Conservation (phyloP, 2,329 filamentous ascomycete species). For the Penicillium sp. region DNA sequence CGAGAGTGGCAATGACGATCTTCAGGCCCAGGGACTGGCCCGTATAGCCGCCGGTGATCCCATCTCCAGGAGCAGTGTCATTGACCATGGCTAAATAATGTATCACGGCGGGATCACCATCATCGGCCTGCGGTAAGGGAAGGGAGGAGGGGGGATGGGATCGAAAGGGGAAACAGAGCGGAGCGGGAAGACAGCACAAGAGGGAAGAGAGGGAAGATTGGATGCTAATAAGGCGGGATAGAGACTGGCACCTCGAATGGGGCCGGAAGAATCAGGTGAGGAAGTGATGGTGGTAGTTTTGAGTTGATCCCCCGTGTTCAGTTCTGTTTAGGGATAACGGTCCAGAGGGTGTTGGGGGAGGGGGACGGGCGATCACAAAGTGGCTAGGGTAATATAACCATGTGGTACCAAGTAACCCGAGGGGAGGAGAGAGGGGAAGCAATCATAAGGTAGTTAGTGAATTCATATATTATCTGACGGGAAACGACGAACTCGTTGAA, state of each 20-base stretch:
- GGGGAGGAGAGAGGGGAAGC: not conserved
- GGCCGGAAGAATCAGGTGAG: slow-evolving; percentile 7
- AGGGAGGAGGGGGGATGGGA: slow-evolving; percentile 8
- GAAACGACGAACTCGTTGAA: not conserved
- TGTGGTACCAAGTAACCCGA: not conserved
- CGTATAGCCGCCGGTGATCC: slow-evolving; percentile 44
- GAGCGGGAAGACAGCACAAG: slow-evolving; percentile 3
- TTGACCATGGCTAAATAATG: slow-evolving; percentile 29
- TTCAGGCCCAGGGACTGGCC: slow-evolving; percentile 42
- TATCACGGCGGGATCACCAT: slow-evolving; percentile 14
- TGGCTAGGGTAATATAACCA: not conserved
- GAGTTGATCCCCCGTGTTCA: too few relatives aligned
- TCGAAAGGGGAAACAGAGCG: slow-evolving; percentile 1
- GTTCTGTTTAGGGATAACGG: not conserved
- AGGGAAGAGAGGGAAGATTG: not conserved
- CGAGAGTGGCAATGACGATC: slow-evolving; percentile 52
- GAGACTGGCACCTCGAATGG: not conserved
- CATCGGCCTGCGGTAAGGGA: not conserved
- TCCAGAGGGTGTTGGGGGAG: not conserved
- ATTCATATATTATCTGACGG: not conserved
- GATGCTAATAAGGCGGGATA: not conserved
- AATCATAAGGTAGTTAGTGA: not conserved
- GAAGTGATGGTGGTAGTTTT: not conserved
- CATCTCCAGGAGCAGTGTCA: slow-evolving; percentile 36
- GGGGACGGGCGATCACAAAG: not conserved